Percentiles rank a stretch among this genome's conserved stretches.
Conservation (phyloP, 345 rosid species). For the Gossypium bickii region DNA sequence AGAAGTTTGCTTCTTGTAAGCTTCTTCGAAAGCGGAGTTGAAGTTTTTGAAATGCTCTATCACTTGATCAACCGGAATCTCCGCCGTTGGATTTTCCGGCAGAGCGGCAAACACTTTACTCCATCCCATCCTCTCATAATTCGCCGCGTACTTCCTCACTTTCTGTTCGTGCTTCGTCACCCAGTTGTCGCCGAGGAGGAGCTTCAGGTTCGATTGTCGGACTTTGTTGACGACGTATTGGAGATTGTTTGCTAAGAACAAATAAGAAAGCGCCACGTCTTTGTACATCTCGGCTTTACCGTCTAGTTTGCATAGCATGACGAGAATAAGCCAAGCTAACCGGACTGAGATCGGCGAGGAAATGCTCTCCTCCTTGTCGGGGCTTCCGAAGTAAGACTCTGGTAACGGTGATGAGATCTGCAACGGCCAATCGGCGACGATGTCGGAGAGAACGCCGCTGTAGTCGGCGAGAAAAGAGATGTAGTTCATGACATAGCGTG, state of each 20-base stretch:
- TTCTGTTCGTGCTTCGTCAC: conserved; percentile 49
- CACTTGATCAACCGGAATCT: conserved; percentile 30
- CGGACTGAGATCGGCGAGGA: conserved; percentile 39
- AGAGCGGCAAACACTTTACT: conserved; percentile 43
- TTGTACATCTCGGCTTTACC: conserved; percentile 62
- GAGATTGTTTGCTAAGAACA: conserved; percentile 80
- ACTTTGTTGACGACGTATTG: conserved; percentile 73
- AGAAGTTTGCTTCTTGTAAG: conserved; percentile 53
- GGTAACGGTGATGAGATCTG: conserved; percentile 35
- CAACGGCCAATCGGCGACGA: conserved; percentile 52
- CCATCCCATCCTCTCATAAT: conserved; percentile 82
- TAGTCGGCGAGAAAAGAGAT: conserved; percentile 66
- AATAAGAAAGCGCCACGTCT: conserved; percentile 72
- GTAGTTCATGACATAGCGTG: conserved; percentile 91
- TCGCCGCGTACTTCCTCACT: conserved; percentile 54
- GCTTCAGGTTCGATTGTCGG: conserved; percentile 44
- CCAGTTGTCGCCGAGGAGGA: conserved; percentile 85
- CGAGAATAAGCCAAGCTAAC: conserved; percentile 65
- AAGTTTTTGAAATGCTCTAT: conserved; percentile 41
- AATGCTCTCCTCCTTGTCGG: conserved; percentile 18
- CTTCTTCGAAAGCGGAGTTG: conserved; percentile 54
- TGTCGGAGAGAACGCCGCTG: conserved; percentile 46
- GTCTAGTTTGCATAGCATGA: conserved; percentile 79
- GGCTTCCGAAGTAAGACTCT: conserved; percentile 39
- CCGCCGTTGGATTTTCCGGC: conserved; percentile 40